Base-by-base conservation (phyloP, 345 rosid species). In the Dimocarpus longan region DNA sequence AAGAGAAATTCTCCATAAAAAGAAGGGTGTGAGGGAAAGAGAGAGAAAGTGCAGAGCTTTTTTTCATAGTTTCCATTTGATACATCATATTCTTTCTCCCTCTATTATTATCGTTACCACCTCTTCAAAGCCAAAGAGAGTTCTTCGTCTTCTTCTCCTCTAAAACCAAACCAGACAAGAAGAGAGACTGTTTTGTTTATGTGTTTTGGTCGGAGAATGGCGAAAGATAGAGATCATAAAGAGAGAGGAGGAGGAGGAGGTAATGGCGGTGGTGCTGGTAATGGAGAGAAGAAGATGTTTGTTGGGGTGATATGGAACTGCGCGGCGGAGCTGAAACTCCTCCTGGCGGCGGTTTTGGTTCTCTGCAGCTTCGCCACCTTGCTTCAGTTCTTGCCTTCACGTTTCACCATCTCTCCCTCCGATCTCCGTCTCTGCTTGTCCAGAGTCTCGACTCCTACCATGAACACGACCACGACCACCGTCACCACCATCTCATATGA, bases 391-490 rank as follows among this genome's bases (percentile, higher is more conserved):
- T 6, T 90, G 2, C 97, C 96, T 66, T 83, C 97, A n/a, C 90
- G 89, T 70, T 90, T 93, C 86, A 69, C 90, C 59, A 76, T 94
- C 71, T 89, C 97, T 64, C 76, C 98, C 54, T 88, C 93, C 70
- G 97, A 94, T 65, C 87, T 94, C 82, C 93, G 95, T 32, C 85
- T 91, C 86, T 94, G 98, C 82, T 85, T 91, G 87, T 82, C 95
- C 65, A 86, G 85, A 54, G 80, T 90, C 87, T 63, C 89, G 78
- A 59, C 88, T 66, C 43, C 74, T 28, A 12, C 72, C 66, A 24
- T 82, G 44, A 80, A 81, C 24, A 50, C 74, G 26, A 64, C 79
- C 63, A 10, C 71, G 2, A 75, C 83, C 64, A 81, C 77, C 40
- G 66, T 79, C 13, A 79, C 79, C 78, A 65, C 84, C 52, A 71